phyloP scores from a whole-genome alignment of 1,284 basidiomycete species.

The Tilletiaria anomala region DNA sequence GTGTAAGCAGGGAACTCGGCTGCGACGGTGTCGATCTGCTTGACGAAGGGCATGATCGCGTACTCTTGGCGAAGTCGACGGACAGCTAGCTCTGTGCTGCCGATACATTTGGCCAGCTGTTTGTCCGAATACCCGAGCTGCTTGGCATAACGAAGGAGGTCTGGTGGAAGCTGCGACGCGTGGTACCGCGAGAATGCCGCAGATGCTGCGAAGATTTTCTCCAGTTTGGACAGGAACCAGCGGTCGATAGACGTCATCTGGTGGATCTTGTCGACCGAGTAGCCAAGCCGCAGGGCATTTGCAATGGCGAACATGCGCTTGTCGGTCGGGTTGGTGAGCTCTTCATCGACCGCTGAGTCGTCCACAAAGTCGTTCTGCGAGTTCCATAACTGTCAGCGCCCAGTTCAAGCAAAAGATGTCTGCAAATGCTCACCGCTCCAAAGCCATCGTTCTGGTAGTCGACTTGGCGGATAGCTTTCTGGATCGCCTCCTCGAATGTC shows the following conservation, averaged over 20 bases:
- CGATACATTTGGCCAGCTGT: conserved; percentile 64
- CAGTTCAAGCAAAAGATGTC: neutral
- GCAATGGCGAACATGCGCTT: conserved; percentile 84
- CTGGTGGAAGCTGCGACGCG: conserved; percentile 54
- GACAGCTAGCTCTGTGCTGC: conserved; percentile 76
- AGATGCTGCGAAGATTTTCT: conserved; percentile 37
- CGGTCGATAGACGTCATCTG: conserved; percentile 93
- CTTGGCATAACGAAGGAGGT: conserved; percentile 68
- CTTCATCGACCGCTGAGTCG: conserved; percentile 61
- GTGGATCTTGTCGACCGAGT: conserved; percentile 89
- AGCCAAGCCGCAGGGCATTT: conserved; percentile 71
- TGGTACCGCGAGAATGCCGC: conserved; percentile 49
- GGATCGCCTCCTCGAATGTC: conserved; percentile 94
- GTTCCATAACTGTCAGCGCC: conserved; percentile 1
- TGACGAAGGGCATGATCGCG: conserved; percentile 77
- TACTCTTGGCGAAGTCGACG: conserved; percentile 71
- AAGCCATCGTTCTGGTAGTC: conserved; percentile 90
- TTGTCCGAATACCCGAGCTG: conserved; percentile 92
- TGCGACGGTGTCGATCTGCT: conserved; percentile 97
- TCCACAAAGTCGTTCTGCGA: conserved; percentile 59
- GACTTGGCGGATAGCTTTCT: conserved; percentile 92
- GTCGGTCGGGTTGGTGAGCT: conserved; percentile 74
- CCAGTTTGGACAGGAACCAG: conserved; percentile 87
- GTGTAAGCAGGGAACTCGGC: conserved; percentile 98
- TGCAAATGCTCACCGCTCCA: conserved; percentile 50